Base-by-base conservation (phyloP, 2,329 filamentous ascomycete species). In the Trichoderma oligosporum region DNA sequence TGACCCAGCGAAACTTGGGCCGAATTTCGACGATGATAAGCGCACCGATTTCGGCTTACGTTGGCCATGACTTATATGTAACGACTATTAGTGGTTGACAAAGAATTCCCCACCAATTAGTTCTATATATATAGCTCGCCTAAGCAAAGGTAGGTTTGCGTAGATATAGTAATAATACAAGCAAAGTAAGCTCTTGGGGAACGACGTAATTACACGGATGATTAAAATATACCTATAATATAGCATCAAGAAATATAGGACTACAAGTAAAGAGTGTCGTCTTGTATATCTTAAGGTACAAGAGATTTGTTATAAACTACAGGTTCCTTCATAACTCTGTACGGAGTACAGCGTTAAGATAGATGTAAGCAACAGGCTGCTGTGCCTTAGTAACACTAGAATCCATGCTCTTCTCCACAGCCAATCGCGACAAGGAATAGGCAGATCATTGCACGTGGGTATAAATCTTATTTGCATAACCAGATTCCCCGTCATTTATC, bases 11-110 rank as follows among this genome's bases (percentile, higher is more conserved):
- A 41, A 47, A 47, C 44, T 36, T 57, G 54, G 49, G 54, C 54
- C 57, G 57, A 52, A 46, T 35, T 36, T 60, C 55, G 33, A 60
- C 60, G 60, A 61, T 44, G 60, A 60, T 61, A 61, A 61, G 60
- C 60, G 60, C 58, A 48, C 60, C 60, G 60, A 61, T 61, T 44
- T 61, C 57, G 57, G 57, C 56, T 54, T 53, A 58, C 36, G 44
- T 49, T 47, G 53, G 44, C n/a, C 36, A 53, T 51, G 53, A 24
- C 24, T 29, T 31, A 33, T 33, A n/a, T 45, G 25, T n/a, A 11
- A 29, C 9, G 16, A 22, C n/a, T 31, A 38, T 45, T 55, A 55
- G 52, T 55, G 52, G 52, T 14, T 41, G 7, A 36, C 16, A 22
- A 22, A 6, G 29, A 20, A 29, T 7, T 31, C 51, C 52, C 52